Base-by-base conservation (phyloP, 768 basidiomycete species). In the Russula lepida region DNA sequence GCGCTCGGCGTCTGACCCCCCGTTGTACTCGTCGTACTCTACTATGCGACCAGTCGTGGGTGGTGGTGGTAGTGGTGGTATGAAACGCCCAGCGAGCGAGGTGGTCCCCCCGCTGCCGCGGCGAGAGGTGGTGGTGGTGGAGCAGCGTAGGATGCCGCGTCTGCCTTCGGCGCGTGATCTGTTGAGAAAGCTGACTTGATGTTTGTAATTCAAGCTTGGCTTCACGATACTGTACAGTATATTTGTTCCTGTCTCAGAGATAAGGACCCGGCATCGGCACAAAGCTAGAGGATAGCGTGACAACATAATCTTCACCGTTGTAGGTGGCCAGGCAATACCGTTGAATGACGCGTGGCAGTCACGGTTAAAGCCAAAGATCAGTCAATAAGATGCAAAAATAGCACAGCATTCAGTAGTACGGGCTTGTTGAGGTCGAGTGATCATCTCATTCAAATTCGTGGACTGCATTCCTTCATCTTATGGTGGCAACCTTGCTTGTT, bases 121-220 rank as follows among this genome's bases (percentile, higher is more conserved):
- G 3, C 55, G 39, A 35, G 35, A 53, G 17, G 61, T 47, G 27
- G 56, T 12, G n/a, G 41, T 35, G 35, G 13, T 35, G 13, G 35
- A 35, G 35, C 35, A 57, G 23, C 61, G 61, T 23, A 62, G 56
- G 30, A 62, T 62, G 61, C 61, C 61, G 27, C 61, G 61, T 6
- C 11, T 62, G n/a, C 61, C 61, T 17, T 62, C 61, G 1, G 61
- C 56, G 23, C 61, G 61, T 23, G 44, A 62, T 53, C 30, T 62
- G 19, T 47, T 58, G 28, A 53, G 56, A 30, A 62, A 48, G 51
- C 23, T 62, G 56, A 53, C 56, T 58, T 62, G 61, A 13, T 35
- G 11, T 11, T 13, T 17, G 13, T 11, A 19, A 8, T 27, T 12
- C 8, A 25, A 41, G 11, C 17, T 15, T 13, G n/a, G 15, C 21